Evolutionary conservation across 805 yeast genomes (phyloP), one percentile per base, ranked within the genome.

Genomic region (Ogataea dorogensis): DNA sequence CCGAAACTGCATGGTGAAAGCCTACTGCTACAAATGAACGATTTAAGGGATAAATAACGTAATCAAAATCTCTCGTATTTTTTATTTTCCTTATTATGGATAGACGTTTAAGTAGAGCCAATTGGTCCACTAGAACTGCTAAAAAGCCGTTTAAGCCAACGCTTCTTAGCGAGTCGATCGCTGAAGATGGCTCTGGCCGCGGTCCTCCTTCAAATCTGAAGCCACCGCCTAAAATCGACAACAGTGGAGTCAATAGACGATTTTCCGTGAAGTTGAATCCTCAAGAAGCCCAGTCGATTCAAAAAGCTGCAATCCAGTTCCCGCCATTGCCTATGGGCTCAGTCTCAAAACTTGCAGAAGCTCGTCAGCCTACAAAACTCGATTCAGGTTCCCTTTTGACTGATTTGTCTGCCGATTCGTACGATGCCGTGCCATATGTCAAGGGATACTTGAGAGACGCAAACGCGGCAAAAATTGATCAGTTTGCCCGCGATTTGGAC

Each of bases 391-490:
- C 46, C 61, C 65, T 33, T 40, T 53, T 70, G 28, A 49, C 58
- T 16, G 53, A 65, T 22, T 49, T 75, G 12, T 56, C 70, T 3
- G 64, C 62, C 22, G 63, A 66, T 2, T 43, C 58, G 3, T 76
- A 73, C 44, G 67, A 75, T 44, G 77, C 82, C 1, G 66, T 65
- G 16, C 38, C 49, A 2, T 78, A 68, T 49, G 71, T 78, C 3
- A 66, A 68, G 9, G 53, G 63, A 10, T 73, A 76, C 36, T 56
- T 86, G 42, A 64, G 77, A 8, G 73, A 77, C 43, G 86, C 87
- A 1, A 74, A 82, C 5, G 91, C 89, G 2, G 59, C 75, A 1
- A 84, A 80, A 42, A 81, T 86, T 21, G 88, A 84, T 49, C 77
- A 74, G 36, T 83, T 82, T 58, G 77, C 80, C 7, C 70, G 75